phyloP scores from a whole-genome alignment of 495 filamentous ascomycete species.

The Aspergillus asperescens region DNA sequence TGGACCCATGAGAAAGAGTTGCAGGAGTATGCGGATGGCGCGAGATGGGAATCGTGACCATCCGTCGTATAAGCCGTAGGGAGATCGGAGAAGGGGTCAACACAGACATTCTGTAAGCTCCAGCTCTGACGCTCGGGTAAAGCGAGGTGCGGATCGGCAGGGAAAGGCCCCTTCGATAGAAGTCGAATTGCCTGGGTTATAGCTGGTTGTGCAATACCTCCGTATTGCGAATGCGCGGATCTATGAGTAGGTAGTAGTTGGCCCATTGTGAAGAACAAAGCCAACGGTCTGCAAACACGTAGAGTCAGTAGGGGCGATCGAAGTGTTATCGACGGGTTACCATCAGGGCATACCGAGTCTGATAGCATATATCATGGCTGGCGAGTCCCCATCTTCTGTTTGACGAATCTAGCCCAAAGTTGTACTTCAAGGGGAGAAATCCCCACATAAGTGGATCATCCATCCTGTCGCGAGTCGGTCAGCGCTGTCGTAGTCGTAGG shows the following conservation, averaged over 20 bases:
- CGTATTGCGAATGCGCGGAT: slow-evolving; percentile 58
- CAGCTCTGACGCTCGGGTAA: slow-evolving; percentile 33
- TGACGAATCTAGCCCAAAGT: slow-evolving; percentile 52
- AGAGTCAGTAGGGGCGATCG: slow-evolving; percentile 17
- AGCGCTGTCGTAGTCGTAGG: slow-evolving; percentile 17
- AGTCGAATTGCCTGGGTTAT: slow-evolving; percentile 82
- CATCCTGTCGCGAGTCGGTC: slow-evolving; percentile 51
- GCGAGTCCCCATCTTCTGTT: slow-evolving; percentile 83
- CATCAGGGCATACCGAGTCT: slow-evolving; percentile 28
- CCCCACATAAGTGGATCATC: slow-evolving; percentile 96
- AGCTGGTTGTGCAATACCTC: slow-evolving; percentile 81
- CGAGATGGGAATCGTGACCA: slow-evolving; percentile 52
- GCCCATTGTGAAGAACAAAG: slow-evolving; percentile 73
- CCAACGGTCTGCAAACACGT: slow-evolving; percentile 42
- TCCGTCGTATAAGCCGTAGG: slow-evolving; percentile 47
- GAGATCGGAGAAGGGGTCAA: slow-evolving; percentile 45
- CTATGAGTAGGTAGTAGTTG: slow-evolving; percentile 89
- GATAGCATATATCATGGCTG: slow-evolving; percentile 86
- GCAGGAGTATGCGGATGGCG: slow-evolving; percentile 53
- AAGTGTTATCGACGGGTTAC: background rate
- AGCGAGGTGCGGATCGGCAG: slow-evolving; percentile 34
- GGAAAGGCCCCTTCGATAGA: slow-evolving; percentile 61
- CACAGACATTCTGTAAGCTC: slow-evolving; percentile 39
- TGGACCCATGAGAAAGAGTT: slow-evolving; percentile 78
- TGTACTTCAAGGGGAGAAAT: slow-evolving; percentile 65